phyloP scores from a whole-genome alignment of 805 yeast genomes.

The Pichia deserticola region DNA sequence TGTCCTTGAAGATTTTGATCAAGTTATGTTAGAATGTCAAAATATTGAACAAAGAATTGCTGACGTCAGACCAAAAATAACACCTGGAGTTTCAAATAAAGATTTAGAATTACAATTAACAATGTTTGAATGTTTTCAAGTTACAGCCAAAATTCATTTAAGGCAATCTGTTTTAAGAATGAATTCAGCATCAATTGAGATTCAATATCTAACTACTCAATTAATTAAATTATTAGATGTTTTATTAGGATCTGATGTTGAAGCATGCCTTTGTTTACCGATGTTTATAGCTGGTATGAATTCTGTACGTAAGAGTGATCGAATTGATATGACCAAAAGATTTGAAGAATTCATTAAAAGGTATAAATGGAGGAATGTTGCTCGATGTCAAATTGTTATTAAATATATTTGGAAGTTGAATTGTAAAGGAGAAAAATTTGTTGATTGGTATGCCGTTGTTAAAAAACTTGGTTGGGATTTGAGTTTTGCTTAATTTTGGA shows the following conservation, averaged over 20 bases:
- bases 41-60: slow-evolving; percentile 42
- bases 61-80: slow-evolving; percentile 48
- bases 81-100: slow-evolving; percentile 29
- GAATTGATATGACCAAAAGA: slow-evolving; percentile 42
- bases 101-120: slow-evolving; percentile 63
- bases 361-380: slow-evolving; percentile 62
- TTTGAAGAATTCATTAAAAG: slow-evolving; percentile 50
- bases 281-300: slow-evolving; percentile 71
- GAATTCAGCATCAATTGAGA: slow-evolving; percentile 56
- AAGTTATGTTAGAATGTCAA: slow-evolving; percentile 29
- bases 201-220: slow-evolving; percentile 50
- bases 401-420: slow-evolving; percentile 43
- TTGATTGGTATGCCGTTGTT: slow-evolving; percentile 69
- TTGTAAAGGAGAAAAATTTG: slow-evolving; percentile 47
- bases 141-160: slow-evolving; percentile 60
- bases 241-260: slow-evolving; percentile 58
- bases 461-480: slow-evolving; percentile 69
- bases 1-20: slow-evolving; percentile 29
- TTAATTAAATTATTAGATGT: slow-evolving; percentile 51
- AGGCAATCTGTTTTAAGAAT: slow-evolving; percentile 55
- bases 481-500: slow-evolving; percentile 49
- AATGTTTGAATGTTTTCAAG: slow-evolving; percentile 62
- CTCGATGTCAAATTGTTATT: slow-evolving; percentile 36
- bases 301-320: slow-evolving; percentile 45
- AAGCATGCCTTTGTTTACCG: slow-evolving; percentile 69